Evolutionary conservation across 805 yeast genomes (phyloP).

Genomic region (Candida argentea): DNA sequence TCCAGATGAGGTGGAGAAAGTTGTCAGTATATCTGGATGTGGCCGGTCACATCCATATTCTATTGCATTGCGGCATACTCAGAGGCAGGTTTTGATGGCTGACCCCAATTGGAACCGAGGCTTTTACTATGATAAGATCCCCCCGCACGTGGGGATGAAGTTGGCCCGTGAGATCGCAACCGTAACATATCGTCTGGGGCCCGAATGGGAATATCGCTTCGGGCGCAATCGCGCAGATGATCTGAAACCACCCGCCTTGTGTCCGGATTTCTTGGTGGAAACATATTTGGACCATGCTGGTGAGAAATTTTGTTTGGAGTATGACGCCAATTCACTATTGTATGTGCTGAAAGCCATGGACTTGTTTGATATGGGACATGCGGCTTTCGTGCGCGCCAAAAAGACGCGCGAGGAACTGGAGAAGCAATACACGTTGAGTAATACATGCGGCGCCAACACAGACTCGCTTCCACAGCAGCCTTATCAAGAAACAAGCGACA

Average conservation of each 20-base stretch:
- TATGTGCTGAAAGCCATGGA: constrained; percentile 94
- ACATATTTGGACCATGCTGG: constrained; percentile 93
- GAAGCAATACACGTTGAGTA: constrained; percentile 5
- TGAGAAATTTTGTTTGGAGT: constrained; percentile 83
- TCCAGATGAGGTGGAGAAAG: constrained; percentile 61
- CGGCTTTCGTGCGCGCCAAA: constrained; percentile 35
- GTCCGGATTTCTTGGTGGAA: constrained; percentile 89
- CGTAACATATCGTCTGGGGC: constrained; percentile 88
- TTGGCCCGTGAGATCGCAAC: constrained; percentile 91
- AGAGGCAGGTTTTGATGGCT: constrained; percentile 86
- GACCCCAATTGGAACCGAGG: constrained; percentile 95
- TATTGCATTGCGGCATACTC: constrained; percentile 87
- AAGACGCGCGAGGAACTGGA: constrained; percentile 30
- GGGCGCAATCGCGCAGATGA: constrained; percentile 85
- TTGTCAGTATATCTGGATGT: constrained; percentile 82
- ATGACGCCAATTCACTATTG: constrained; percentile 81
- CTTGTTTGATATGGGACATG: constrained; percentile 65
- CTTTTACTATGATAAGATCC: constrained; percentile 64
- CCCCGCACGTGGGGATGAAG: constrained; percentile 94
- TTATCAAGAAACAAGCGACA: constrained; percentile 37
- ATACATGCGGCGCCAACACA: constrained; percentile 2
- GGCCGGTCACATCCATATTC: constrained; percentile 92
- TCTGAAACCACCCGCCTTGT: constrained; percentile 67
- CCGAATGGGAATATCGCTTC: constrained; percentile 92
- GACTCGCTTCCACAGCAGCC: constrained; percentile 40